Evolutionary conservation across 768 basidiomycete species (phyloP).

Genomic region (Pleurotus tuoliensis): DNA sequence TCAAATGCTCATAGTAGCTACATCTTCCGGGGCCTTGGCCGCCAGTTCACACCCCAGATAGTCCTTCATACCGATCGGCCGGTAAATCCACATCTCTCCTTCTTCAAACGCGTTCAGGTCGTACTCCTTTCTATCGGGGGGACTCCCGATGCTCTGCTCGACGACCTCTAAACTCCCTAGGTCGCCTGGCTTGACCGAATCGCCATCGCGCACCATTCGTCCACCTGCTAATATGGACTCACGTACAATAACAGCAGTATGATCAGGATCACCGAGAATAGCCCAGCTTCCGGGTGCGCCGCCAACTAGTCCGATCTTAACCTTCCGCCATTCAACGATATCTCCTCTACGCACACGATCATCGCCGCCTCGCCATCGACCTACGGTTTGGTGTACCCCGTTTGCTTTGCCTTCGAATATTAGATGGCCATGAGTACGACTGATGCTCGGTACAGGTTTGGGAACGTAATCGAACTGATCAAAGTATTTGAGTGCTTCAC

Average conservation of each 20-base stretch:
- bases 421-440: constrained; percentile 52
- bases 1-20: constrained; percentile 8
- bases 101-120: constrained; percentile 38
- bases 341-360: constrained; percentile 49
- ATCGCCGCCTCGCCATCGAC: constrained; percentile 50
- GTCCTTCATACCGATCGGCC: constrained; percentile 41
- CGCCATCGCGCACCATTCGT: constrained; percentile 27
- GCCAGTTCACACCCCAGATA: constrained; percentile 23
- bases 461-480: constrained; percentile 37
- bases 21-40: constrained; percentile 7
- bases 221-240: constrained; percentile 28
- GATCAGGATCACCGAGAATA: constrained; percentile 48
- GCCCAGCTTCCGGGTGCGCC: constrained; percentile 20
- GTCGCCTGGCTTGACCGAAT: constrained; percentile 31
- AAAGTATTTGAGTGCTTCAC: constrained; percentile 43
- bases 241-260: constrained; percentile 46
- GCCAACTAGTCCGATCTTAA: constrained; percentile 25
- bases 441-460: constrained; percentile 42
- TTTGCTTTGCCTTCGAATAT: constrained; percentile 39
- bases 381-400: constrained; percentile 28
- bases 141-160: constrained; percentile 44
- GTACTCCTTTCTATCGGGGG: constrained; percentile 37
- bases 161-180: constrained; percentile 45
- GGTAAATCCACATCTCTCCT: constrained; percentile 57
- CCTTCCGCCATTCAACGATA: constrained; percentile 49